Base-by-base conservation (phyloP, 1,284 basidiomycete species). In the Apiotrichum porosum region DNA sequence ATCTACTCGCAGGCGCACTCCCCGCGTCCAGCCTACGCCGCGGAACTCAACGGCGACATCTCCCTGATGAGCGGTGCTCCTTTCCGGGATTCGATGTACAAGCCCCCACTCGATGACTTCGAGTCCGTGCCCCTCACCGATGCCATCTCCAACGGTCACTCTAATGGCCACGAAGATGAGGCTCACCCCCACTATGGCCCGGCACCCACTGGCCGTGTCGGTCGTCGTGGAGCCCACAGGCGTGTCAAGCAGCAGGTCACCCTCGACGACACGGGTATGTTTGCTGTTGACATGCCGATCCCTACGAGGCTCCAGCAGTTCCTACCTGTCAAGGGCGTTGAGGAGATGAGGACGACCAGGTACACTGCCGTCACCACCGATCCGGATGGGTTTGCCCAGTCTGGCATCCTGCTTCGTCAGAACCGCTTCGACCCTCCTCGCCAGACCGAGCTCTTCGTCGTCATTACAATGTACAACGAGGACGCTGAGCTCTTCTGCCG, bases 401-500 rank as follows among this genome's bases (percentile, higher is more conserved):
- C 83, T 35, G 83, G 85, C 8, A 91, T 90, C 65, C 85, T 85
- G 47, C 78, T 98, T 26, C 80, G 94, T 36, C 93, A 97, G 64
- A 87, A 86, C 60, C 79, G 86, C 61, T 82, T 77, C 60, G 81
- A 82, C 32, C 68, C 69, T 1, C 67, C 69, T 6, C 79, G 93
- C 35, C 81, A 84, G 54, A 98, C 92, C 1, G 95, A 98, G 66
- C 71, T 98, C 39, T 89, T 95, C 74, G 86, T 95, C 70, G 87
- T 88, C 54, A 87, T 97, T 65, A 97, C 94, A 18, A 92, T 97
- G 90, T 95, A 87, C 71, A 94, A 93, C 59, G 95, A 97, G 75
- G 85, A 97, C 67, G 94, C 97, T 61, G 76, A 89, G 21, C 76
- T 97, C 12, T 94, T 98, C 70, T 91, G 90, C 67, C 79, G 94